Percentiles rank a stretch among this genome's conserved stretches.
These are phyloP conservation scores for Sphagnurus paluster DNA, from an alignment of 1,284 basidiomycete species.

Conservation along the genomic window DNA sequence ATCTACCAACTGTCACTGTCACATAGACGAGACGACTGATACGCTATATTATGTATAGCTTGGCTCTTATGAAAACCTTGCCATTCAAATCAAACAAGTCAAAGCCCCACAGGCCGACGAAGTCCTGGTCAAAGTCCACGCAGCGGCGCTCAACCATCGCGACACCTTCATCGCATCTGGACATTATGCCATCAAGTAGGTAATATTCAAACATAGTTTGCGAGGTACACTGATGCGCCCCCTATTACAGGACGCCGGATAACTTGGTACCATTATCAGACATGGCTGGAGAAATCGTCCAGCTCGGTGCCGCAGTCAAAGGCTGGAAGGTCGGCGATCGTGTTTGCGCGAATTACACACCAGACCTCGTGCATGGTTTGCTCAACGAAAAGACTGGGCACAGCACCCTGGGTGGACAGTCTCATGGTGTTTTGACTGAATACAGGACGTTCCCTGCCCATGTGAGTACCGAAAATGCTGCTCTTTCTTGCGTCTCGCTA, in stretches of 20 bases:
- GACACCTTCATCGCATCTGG: constrained; percentile 41
- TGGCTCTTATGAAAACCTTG: constrained; percentile 31
- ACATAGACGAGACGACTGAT: background rate
- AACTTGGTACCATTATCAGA: constrained; percentile 59
- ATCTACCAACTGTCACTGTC: background rate
- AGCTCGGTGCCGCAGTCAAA: constrained; percentile 51
- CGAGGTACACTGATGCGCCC: too few relatives aligned
- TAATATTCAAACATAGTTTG: background rate
- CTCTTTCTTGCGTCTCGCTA: background rate
- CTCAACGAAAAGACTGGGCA: constrained; percentile 28
- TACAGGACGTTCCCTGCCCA: constrained; percentile 48
- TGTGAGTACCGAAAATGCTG: constrained; percentile 26
- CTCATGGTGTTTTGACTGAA: constrained; percentile 56
- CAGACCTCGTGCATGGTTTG: constrained; percentile 43
- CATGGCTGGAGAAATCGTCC: constrained; percentile 60
- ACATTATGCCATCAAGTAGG: constrained; percentile 27
- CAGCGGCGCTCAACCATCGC: constrained; percentile 51
- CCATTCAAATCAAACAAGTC: constrained; percentile 30
- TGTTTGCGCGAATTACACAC: constrained; percentile 47
- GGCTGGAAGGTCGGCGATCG: constrained; percentile 55
- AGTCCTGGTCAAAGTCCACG: constrained; percentile 50
- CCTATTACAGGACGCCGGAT: background rate
- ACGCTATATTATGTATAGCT: constrained; percentile 5
- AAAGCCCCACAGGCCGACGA: constrained; percentile 35
- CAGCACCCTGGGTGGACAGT: constrained; percentile 46